phyloP scores from a whole-genome alignment of 2,329 filamentous ascomycete genomes.

The Fusarium goolgardi region DNA sequence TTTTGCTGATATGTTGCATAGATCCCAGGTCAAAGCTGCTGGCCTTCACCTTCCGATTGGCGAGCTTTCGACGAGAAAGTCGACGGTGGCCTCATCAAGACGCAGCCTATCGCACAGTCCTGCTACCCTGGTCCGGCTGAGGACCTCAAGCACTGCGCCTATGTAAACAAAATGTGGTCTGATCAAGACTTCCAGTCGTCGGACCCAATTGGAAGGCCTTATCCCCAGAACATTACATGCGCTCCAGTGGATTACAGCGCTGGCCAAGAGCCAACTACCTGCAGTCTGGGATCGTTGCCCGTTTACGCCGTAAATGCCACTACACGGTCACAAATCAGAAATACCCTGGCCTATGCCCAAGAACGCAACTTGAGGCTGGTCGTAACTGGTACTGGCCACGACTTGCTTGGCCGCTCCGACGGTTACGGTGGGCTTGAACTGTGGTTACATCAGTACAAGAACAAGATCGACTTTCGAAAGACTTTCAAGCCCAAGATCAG shows the following conservation, averaged over 20 bases:
- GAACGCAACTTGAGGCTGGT: slow-evolving; percentile 20
- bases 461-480: slow-evolving; percentile 12
- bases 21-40: slow-evolving; percentile 31
- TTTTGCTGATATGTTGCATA: slow-evolving; percentile 1
- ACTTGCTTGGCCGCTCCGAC: slow-evolving; percentile 31
- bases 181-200: slow-evolving; percentile 35
- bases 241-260: slow-evolving; percentile 26
- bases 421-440: slow-evolving; percentile 31
- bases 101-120: slow-evolving; percentile 29
- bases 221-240: slow-evolving; percentile 38
- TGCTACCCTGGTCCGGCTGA: slow-evolving; percentile 28
- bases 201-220: slow-evolving; percentile 34
- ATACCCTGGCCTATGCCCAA: slow-evolving; percentile 13
- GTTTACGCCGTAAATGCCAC: slow-evolving; percentile 32
- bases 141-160: slow-evolving; percentile 23
- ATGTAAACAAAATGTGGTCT: slow-evolving; percentile 37
- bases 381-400: slow-evolving; percentile 29
- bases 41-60: slow-evolving; percentile 25
- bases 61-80: slow-evolving; percentile 3
- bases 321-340: slow-evolving; percentile 5
- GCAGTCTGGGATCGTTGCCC: slow-evolving; percentile 26
- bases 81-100: slow-evolving; percentile 23
- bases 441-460: slow-evolving; percentile 34
- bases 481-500: neutral
- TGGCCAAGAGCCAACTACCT: slow-evolving; percentile 22